A percentile compares a stretch with the other conserved stretches of the same genome.
Evolutionary conservation across 2,329 filamentous ascomycete genomes (phyloP).

Genomic region (Zymoseptoria crescenta): DNA sequence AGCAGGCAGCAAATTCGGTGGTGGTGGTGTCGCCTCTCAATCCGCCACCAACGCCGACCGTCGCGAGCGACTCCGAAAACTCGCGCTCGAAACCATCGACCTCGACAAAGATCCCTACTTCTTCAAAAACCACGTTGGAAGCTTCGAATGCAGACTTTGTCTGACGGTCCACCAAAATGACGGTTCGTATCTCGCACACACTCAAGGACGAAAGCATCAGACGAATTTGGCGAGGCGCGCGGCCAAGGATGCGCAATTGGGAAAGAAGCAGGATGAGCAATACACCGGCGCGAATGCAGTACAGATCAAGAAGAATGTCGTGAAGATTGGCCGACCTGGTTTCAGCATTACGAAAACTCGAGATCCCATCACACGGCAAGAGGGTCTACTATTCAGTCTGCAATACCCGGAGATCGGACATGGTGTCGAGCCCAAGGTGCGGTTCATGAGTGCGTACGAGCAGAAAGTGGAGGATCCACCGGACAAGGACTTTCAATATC

Average conservation of each 20-base stretch:
- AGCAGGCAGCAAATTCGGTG: conserved; percentile 94
- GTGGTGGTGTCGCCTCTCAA: conserved; percentile 89
- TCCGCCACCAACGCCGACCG: conserved; percentile 94
- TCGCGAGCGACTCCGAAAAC: conserved; percentile 91
- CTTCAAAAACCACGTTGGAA: conserved; percentile 98
- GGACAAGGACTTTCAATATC: conserved; percentile 89
- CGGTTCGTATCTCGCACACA: conserved; percentile 96
- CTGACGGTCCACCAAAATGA: conserved; percentile 98
- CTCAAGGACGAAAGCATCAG: conserved; percentile 97
- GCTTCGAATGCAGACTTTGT: conserved; percentile 94
- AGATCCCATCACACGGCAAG: conserved; percentile 79
- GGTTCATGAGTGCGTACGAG: conserved; percentile 97
- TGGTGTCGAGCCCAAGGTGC: conserved; percentile 70
- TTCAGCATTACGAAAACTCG: conserved; percentile 97
- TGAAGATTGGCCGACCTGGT: conserved; percentile 92
- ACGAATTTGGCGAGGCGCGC: conserved; percentile 94
- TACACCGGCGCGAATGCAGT: conserved; percentile 68
- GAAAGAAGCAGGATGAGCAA: conserved; percentile 51
- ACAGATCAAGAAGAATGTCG: conserved; percentile 65
- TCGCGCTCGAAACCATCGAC: conserved; percentile 97
- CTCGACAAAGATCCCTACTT: conserved; percentile 99
- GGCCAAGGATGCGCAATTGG: conserved; percentile 90
- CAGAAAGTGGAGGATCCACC: conserved; percentile 88
- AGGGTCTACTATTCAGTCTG: conserved; percentile 89
- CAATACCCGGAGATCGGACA: conserved; percentile 85